Conservation (phyloP, 2,329 filamentous ascomycete species). For the Fusarium nisikadoi region DNA sequence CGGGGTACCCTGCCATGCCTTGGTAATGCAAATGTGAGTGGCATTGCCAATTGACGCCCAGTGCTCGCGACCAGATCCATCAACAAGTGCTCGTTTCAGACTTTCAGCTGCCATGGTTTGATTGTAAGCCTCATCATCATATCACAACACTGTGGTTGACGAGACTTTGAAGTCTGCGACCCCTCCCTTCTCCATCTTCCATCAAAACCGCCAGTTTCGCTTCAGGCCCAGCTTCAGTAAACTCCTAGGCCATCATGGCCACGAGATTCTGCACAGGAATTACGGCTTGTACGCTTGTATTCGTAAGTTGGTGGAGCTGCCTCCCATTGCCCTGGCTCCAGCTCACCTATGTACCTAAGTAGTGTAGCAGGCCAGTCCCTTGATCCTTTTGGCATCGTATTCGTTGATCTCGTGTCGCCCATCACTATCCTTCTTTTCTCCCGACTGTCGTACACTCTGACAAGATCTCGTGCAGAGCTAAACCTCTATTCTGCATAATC, state of each 20-base stretch:
- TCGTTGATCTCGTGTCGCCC: slow-evolving; percentile 40
- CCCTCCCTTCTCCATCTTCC: not conserved
- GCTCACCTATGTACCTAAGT: not conserved
- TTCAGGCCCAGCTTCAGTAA: slow-evolving; percentile 7
- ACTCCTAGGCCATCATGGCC: not conserved
- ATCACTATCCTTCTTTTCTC: slow-evolving; percentile 22
- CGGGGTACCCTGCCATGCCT: slow-evolving; percentile 19
- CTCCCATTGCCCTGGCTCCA: not conserved
- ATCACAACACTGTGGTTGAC: not conserved
- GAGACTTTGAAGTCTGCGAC: not conserved
- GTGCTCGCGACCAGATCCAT: not conserved
- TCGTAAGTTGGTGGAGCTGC: slow-evolving; percentile 19
- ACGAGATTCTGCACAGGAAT: slow-evolving; percentile 9
- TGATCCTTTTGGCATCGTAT: slow-evolving; percentile 38
- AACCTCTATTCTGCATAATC: slow-evolving; percentile 6
- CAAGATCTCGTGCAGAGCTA: slow-evolving; percentile 1
- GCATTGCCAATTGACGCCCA: not conserved
- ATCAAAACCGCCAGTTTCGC: not conserved
- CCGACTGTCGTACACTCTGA: slow-evolving; percentile 6
- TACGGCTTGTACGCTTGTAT: slow-evolving; percentile 2
- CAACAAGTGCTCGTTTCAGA: slow-evolving; percentile 15
- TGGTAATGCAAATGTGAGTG: not conserved
- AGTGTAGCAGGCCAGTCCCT: slow-evolving; percentile 7
- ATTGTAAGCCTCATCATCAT: not conserved
- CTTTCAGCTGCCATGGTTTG: slow-evolving; percentile 19